A percentile compares a stretch with the other conserved stretches of the same genome.
Conservation (phyloP, 2,329 filamentous ascomycete genomes). For the Paracorniculantispora psalliotae region DNA sequence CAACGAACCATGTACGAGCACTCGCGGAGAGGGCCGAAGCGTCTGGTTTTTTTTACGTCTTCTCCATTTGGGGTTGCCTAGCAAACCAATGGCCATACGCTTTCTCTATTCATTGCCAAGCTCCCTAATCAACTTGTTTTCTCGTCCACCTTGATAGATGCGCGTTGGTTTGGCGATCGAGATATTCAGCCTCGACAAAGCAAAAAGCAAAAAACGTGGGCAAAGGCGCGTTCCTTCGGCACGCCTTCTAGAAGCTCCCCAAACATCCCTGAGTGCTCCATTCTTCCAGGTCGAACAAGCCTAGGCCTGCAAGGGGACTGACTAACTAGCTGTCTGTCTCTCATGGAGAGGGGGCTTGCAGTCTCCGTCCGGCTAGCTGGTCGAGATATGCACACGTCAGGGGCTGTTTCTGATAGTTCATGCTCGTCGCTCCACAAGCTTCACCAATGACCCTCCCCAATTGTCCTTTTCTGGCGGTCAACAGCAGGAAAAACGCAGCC, state of each 20-base stretch:
- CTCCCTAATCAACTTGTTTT: no score
- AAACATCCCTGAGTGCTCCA: not conserved
- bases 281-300: not conserved
- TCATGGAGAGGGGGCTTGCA: no score
- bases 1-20: no score
- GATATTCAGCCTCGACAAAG: not conserved
- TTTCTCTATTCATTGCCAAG: no score
- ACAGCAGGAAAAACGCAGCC: not conserved
- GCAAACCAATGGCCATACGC: no score
- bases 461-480: not conserved
- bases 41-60: no score
- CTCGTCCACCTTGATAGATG: no score
- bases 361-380: no score
- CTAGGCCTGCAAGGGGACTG: not conserved
- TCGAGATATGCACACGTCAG: slow-evolving; percentile 3
- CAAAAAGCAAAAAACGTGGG: not conserved
- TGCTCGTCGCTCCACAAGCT: not conserved
- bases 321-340: no score
- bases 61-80: no score
- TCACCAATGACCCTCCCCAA: not conserved
- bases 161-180: not conserved
- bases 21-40: no score
- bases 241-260: slow-evolving; percentile 9
- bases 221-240: not conserved
- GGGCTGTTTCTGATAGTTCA: slow-evolving; percentile 12